Evolutionary conservation across 345 rosid genomes (phyloP).

Genomic region (Erucastrum elatum): DNA sequence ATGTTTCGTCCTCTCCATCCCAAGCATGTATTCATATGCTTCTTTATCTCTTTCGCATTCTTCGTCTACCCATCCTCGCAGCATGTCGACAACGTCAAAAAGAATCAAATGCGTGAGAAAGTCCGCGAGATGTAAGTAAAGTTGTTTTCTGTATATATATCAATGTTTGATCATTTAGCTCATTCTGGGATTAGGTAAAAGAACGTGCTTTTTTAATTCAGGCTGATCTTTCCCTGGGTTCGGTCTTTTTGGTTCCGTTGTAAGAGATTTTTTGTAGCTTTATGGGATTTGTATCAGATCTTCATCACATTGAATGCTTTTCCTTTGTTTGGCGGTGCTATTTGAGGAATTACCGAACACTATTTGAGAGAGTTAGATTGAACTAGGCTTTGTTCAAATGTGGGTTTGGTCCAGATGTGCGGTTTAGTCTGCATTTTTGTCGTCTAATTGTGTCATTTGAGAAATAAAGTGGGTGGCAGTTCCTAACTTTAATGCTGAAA

Average conservation of each 20-base stretch:
- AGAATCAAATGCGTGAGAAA: constrained; percentile 72
- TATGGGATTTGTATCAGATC: background rate
- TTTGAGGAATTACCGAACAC: background rate
- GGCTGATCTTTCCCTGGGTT: background rate
- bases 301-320: background rate
- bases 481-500: background rate
- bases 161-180: background rate
- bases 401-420: too few species aligned
- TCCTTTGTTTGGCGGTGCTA: background rate
- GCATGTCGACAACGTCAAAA: constrained; percentile 49
- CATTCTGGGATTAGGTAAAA: background rate
- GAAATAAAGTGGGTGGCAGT: background rate
- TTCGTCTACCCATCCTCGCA: constrained; percentile 46
- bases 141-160: background rate
- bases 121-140: constrained; percentile 76
- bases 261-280: background rate
- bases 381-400: too few species aligned
- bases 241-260: background rate
- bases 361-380: too few species aligned
- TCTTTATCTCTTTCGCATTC: constrained; percentile 45
- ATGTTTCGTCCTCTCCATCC: constrained; percentile 13
- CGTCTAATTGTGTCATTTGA: too few species aligned
- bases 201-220: background rate
- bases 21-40: constrained; percentile 41
- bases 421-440: too few species aligned